Conservation (phyloP, 441 rosid genomes). For the Theobroma grandiflorum region DNA sequence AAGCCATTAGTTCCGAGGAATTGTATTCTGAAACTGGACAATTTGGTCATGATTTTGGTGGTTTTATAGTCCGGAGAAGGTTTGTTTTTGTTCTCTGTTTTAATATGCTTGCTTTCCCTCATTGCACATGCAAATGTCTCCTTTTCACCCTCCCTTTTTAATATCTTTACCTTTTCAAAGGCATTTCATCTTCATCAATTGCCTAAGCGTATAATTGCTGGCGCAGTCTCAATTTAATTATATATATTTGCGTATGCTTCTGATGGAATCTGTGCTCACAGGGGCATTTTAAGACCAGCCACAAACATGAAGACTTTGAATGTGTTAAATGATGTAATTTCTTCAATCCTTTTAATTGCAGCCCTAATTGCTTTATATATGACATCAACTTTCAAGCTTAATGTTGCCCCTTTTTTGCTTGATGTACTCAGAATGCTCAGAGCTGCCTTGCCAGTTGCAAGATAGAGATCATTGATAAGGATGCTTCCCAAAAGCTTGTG, state of each 20-base stretch:
- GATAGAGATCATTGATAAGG: conserved; percentile 65
- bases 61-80: conserved; percentile 85
- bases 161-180: background rate
- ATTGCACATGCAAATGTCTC: background rate
- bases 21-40: conserved; percentile 41
- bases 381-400: conserved; percentile 26
- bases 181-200: conserved; percentile 5
- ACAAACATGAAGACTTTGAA: conserved; percentile 65
- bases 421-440: conserved; percentile 76
- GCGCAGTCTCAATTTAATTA: background rate
- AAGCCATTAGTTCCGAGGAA: conserved; percentile 47
- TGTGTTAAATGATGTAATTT: conserved; percentile 66
- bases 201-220: background rate
- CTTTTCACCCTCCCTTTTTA: background rate
- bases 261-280: conserved; percentile 35
- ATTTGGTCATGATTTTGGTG: conserved; percentile 32
- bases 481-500: conserved; percentile 63
- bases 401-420: conserved; percentile 27
- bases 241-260: conserved; percentile 8
- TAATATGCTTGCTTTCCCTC: background rate
- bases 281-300: conserved; percentile 97
- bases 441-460: conserved; percentile 77
- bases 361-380: conserved; percentile 17
- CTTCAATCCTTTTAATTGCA: conserved; percentile 27
- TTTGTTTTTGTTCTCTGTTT: conserved; percentile 32